Percentiles rank a stretch among this genome's conserved stretches.
These are phyloP conservation scores for Nicotiana rustica DNA, from an alignment of 305 asterid genomes.

Conservation along the genomic window DNA sequence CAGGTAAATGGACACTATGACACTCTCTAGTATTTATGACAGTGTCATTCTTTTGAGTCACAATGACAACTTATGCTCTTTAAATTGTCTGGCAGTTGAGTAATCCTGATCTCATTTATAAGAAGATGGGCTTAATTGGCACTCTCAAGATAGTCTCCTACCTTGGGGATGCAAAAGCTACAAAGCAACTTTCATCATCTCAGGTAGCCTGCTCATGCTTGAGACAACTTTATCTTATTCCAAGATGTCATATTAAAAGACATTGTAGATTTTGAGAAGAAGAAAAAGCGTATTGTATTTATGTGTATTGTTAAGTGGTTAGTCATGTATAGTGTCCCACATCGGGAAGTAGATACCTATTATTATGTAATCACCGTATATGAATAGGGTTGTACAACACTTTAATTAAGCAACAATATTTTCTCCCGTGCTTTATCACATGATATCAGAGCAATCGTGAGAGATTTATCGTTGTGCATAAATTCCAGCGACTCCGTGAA, in stretches of 20 bases:
- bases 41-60: constrained; percentile 36
- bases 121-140: constrained; percentile 93
- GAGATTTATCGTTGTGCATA: no score
- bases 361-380: no score
- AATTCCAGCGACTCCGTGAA: no score
- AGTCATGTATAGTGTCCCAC: no score
- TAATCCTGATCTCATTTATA: constrained; percentile 77
- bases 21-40: constrained; percentile 10
- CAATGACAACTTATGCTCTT: constrained; percentile 41
- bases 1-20: constrained; percentile 56
- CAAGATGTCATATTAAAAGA: neutral
- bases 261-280: no score
- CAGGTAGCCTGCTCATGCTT: constrained; percentile 51
- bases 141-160: constrained; percentile 74
- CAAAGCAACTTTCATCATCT: constrained; percentile 56
- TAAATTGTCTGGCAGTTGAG: constrained; percentile 58
- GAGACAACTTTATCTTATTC: constrained; percentile 4
- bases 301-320: no score
- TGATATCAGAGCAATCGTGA: no score
- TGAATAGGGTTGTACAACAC: no score
- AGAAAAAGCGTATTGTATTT: no score
- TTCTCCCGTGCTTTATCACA: no score
- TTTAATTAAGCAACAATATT: no score
- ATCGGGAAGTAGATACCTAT: no score
- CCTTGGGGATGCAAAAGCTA: constrained; percentile 67